Conservation (phyloP, 1,139 yeast species). For the Taphrina wiesneri region DNA sequence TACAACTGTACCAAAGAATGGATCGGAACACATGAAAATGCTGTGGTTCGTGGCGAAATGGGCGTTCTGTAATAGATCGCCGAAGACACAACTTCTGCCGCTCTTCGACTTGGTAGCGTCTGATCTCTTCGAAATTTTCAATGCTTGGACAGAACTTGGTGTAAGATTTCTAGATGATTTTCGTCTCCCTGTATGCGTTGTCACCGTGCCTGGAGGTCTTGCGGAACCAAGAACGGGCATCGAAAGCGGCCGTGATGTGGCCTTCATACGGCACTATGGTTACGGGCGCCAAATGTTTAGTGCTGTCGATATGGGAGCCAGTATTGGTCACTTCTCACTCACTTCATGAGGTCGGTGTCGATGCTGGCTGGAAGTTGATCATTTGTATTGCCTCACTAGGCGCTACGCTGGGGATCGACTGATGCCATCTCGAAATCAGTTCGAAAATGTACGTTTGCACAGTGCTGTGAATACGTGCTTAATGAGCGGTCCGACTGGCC, state of each 20-base stretch:
- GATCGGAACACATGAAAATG: neutral
- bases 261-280: neutral
- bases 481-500: too few relatives aligned
- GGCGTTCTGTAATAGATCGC: neutral
- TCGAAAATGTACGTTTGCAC: too few relatives aligned
- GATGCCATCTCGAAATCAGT: too few relatives aligned
- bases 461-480: too few relatives aligned
- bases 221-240: neutral
- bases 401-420: too few relatives aligned
- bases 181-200: neutral
- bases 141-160: neutral
- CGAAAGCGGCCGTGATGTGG: neutral
- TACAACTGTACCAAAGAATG: neutral
- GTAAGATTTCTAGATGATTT: neutral
- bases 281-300: too few relatives aligned
- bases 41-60: neutral
- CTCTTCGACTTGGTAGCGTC: neutral
- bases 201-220: neutral
- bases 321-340: too few relatives aligned
- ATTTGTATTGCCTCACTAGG: too few relatives aligned
- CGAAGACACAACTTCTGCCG: neutral
- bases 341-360: too few relatives aligned
- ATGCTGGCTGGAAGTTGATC: too few relatives aligned
- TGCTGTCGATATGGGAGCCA: too few relatives aligned
- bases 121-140: neutral